These are phyloP conservation scores for Microbotryum silenes-acaulis DNA, from an alignment of 1,284 basidiomycete species.

Conservation along the genomic window DNA sequence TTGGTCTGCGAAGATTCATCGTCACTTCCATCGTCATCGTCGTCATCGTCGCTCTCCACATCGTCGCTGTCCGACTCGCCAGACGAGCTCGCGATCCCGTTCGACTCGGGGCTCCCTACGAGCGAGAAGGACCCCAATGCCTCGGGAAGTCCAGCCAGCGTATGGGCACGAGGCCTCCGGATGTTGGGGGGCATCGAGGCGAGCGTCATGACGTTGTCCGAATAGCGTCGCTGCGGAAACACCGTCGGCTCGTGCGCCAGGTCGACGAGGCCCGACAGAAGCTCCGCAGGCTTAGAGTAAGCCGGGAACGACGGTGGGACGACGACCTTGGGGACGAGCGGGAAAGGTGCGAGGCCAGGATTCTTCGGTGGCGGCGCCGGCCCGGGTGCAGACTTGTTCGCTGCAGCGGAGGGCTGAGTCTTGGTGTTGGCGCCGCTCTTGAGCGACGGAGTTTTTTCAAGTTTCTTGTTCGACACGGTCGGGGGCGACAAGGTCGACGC, in stretches of 20 bases:
- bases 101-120: slow-evolving; percentile 21
- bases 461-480: neutral
- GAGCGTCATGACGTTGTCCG: neutral
- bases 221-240: neutral
- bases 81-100: slow-evolving; percentile 2
- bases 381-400: no score
- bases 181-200: neutral
- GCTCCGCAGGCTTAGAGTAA: slow-evolving; percentile 18
- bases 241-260: neutral
- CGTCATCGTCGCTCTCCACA: neutral
- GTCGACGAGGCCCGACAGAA: neutral
- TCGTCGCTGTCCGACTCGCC: slow-evolving; percentile 1
- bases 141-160: slow-evolving; percentile 26
- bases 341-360: neutral
- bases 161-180: slow-evolving; percentile 14
- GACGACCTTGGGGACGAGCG: slow-evolving; percentile 3
- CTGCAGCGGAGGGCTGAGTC: no score
- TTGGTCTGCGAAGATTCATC: slow-evolving; percentile 1
- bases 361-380: neutral
- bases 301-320: slow-evolving; percentile 25
- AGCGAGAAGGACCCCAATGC: slow-evolving; percentile 28
- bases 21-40: slow-evolving; percentile 12
- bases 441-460: no score
- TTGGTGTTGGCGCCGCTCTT: no score
- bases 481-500: slow-evolving; percentile 1